Evolutionary conservation across 441 rosid species (phyloP), one percentile per base, ranked within the genome.

Genomic region (Populus hybrid): DNA sequence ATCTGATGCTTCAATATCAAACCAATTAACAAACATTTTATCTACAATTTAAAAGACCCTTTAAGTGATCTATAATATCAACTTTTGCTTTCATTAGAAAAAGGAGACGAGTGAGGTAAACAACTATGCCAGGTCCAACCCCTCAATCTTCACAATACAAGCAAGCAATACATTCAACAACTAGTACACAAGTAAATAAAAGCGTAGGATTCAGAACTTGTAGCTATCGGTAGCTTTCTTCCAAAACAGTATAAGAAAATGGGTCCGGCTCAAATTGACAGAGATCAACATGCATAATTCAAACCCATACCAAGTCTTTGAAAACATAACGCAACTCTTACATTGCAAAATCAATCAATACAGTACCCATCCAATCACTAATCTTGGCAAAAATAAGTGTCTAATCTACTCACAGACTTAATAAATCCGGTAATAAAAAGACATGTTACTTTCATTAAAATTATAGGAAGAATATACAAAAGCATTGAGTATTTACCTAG

Each of bases 401-500:
- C 57, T 46, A 14, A 46, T 46, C 57, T 46, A 46, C 57, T 46
- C 20, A 46, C 54, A 11, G 6, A 14, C 57, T 46, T 11, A 46
- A 46, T 8, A 11, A 10, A 12, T 14, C 57, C 57, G 6, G 57
- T 4, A 46, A 46, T 14, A 14, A 46, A 14, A 14, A 46, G 57
- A 46, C 57, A 46, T 1, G 16, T 34, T 1, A 30, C 16, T 11
- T 10, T 40, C 10, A 3, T 38, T 2, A 26, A 26, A 24, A 26
- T 8, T 8, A 6, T 3, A 38, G 38, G 34, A n/a, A 38, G 1
- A 24, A 7, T 3, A 40, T 12, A 70, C 28, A 50, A 23, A 79
- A 57, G 34, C n/a, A 6, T 34, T 72, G 4, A 30, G 21, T 42
- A 24, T 42, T 85, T 86, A 95, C 98, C 98, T 30, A 95, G 84